Percentiles rank a stretch among this genome's conserved stretches.
These are phyloP conservation scores for Didymella pomorum DNA, from an alignment of 2,329 filamentous ascomycete genomes.

Conservation along the genomic window DNA sequence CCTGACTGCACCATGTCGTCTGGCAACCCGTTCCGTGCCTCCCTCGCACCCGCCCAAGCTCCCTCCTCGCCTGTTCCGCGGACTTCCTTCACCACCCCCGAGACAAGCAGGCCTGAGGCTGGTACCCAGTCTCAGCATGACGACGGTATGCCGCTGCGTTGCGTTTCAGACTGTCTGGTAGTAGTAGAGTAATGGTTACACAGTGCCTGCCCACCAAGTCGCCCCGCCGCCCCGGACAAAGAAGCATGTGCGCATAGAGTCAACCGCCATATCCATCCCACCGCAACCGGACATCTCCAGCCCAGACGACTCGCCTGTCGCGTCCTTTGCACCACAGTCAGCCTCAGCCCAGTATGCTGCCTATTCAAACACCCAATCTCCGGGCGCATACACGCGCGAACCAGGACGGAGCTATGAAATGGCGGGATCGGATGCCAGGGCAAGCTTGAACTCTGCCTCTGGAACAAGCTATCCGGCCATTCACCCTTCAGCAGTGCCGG, in stretches of 20 bases:
- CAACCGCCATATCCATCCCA: conserved; percentile 49
- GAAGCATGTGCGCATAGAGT: conserved; percentile 66
- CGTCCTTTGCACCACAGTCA: conserved; percentile 28
- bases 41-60: conserved; percentile 38
- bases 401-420: conserved; percentile 36
- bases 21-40: conserved; percentile 52
- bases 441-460: conserved; percentile 35
- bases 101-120: conserved; percentile 34
- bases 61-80: conserved; percentile 33
- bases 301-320: conserved; percentile 29
- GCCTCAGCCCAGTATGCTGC: conserved; percentile 26
- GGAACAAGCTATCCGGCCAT: conserved; percentile 23
- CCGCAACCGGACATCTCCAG: conserved; percentile 44
- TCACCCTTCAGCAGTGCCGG: conserved; percentile 34
- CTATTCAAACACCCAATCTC: conserved; percentile 29
- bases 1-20: conserved; percentile 49
- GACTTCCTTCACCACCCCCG: conserved; percentile 37
- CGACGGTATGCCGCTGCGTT: conserved; percentile 45
- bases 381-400: conserved; percentile 25
- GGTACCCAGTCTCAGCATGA: conserved; percentile 32
- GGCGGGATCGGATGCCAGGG: conserved; percentile 33
- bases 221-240: conserved; percentile 57
- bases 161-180: conserved; percentile 31
- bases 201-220: conserved; percentile 40
- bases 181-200: conserved; percentile 46